Evolutionary conservation across 2,329 filamentous ascomycete species (phyloP).

Genomic region (Bertia moriformis): DNA sequence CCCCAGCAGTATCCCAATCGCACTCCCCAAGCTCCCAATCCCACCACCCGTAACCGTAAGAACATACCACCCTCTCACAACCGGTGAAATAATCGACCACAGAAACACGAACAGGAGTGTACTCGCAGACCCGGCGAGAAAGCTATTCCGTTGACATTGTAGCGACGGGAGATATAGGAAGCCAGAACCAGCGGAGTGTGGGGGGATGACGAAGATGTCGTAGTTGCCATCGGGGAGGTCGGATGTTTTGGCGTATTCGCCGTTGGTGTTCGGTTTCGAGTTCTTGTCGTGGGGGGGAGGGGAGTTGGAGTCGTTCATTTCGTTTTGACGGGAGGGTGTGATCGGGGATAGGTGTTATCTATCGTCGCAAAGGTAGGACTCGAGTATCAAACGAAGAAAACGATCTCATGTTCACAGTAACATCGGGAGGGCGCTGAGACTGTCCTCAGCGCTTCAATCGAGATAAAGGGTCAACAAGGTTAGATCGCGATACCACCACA

Average conservation of each 20-base stretch:
- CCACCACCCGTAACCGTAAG: neutral
- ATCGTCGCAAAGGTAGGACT: no score
- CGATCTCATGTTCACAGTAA: no score
- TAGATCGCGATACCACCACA: no score
- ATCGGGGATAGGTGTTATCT: no score
- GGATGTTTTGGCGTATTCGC: constrained; percentile 5
- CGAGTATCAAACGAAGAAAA: no score
- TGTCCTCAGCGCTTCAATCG: no score
- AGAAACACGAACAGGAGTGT: constrained; percentile 36
- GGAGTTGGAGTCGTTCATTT: no score
- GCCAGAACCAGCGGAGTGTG: constrained; percentile 44
- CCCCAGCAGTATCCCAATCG: neutral
- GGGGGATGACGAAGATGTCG: constrained; percentile 56
- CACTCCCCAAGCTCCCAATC: neutral
- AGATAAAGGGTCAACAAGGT: no score
- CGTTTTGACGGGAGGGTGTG: no score
- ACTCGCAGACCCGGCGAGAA: constrained; percentile 43
- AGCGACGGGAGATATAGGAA: constrained; percentile 53
- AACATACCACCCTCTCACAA: neutral
- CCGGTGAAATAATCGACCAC: constrained; percentile 27
- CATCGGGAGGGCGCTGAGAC: no score
- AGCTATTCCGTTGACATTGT: constrained; percentile 47
- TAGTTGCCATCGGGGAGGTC: constrained; percentile 50
- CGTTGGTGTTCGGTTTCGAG: constrained; percentile 35
- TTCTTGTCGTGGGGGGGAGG: constrained; percentile 46